A percentile compares a stretch with the other conserved stretches of the same genome.
phyloP scores from a whole-genome alignment of 2,329 filamentous ascomycete genomes.

The Leptographium galeiforme region DNA sequence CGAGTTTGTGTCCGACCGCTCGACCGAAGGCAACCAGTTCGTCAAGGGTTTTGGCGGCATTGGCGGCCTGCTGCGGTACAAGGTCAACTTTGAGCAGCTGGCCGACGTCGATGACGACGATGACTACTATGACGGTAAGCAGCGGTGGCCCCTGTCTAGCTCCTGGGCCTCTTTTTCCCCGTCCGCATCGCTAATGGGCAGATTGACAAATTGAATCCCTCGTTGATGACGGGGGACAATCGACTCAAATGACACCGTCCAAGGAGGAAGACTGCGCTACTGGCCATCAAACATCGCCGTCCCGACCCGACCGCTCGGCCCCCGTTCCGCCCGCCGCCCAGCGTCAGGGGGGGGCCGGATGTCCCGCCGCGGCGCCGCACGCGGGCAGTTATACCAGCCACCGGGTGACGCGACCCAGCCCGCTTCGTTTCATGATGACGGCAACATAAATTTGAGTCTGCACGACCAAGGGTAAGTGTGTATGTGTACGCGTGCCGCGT shows the following conservation, averaged over 20 bases:
- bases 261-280: background rate
- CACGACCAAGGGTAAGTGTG: background rate
- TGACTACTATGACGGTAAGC: constrained; percentile 66
- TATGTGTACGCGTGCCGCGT: background rate
- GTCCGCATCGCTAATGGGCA: constrained; percentile 17
- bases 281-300: constrained; percentile 6
- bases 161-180: background rate
- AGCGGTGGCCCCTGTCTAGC: background rate
- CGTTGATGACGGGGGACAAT: constrained; percentile 69
- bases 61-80: constrained; percentile 93
- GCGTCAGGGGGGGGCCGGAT: constrained; percentile 24
- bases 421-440: constrained; percentile 56
- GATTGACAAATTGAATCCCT: constrained; percentile 88
- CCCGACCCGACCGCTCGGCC: constrained; percentile 1
- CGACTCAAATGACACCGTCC: constrained; percentile 45
- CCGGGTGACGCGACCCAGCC: constrained; percentile 48
- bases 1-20: constrained; percentile 95
- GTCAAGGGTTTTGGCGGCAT: constrained; percentile 99
- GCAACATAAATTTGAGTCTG: constrained; percentile 33
- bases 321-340: constrained; percentile 22
- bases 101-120: constrained; percentile 84
- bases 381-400: constrained; percentile 29
- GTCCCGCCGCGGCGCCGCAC: constrained; percentile 23
- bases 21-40: constrained; percentile 97
- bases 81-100: constrained; percentile 99